Percentiles rank a stretch among this genome's conserved stretches.
Evolutionary conservation across 495 filamentous ascomycete genomes (phyloP).

Genomic region (Aeminium ludgeri): DNA sequence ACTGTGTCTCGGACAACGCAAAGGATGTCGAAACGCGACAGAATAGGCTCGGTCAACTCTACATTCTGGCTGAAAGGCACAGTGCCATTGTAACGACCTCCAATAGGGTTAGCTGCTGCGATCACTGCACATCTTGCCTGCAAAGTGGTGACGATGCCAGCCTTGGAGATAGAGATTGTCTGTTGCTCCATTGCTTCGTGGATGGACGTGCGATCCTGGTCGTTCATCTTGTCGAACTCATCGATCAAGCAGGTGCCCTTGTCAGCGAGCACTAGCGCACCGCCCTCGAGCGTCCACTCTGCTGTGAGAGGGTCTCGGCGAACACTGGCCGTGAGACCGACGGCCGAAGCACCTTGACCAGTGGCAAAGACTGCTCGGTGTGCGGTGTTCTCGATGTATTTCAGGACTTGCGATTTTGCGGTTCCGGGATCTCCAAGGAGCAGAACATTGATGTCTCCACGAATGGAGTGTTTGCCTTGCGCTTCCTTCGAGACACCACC

Average conservation of each 20-base stretch:
- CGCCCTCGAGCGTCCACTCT: conserved; percentile 97
- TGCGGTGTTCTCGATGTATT: conserved; percentile 95
- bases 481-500: conserved; percentile 86
- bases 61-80: conserved; percentile 93
- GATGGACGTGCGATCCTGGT: conserved; percentile 93
- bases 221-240: conserved; percentile 99
- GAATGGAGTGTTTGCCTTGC: conserved; percentile 70
- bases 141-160: conserved; percentile 92
- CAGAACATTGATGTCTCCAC: conserved; percentile 96
- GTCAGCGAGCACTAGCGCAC: conserved; percentile 88
- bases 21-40: conserved; percentile 97
- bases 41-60: conserved; percentile 88
- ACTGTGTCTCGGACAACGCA: conserved; percentile 95
- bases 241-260: conserved; percentile 93
- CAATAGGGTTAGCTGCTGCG: conserved; percentile 91
- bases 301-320: conserved; percentile 88
- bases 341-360: conserved; percentile 89
- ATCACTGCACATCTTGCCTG: conserved; percentile 97
- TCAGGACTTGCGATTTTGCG: conserved; percentile 94
- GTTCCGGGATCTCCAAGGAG: conserved; percentile 96
- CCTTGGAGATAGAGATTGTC: conserved; percentile 99
- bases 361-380: conserved; percentile 97
- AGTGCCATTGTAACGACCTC: conserved; percentile 91
- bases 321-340: conserved; percentile 94
- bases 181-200: conserved; percentile 99